Evolutionary conservation across 306 rosid species (phyloP).

Genomic region (Ammopiptanthus mongolicus): DNA sequence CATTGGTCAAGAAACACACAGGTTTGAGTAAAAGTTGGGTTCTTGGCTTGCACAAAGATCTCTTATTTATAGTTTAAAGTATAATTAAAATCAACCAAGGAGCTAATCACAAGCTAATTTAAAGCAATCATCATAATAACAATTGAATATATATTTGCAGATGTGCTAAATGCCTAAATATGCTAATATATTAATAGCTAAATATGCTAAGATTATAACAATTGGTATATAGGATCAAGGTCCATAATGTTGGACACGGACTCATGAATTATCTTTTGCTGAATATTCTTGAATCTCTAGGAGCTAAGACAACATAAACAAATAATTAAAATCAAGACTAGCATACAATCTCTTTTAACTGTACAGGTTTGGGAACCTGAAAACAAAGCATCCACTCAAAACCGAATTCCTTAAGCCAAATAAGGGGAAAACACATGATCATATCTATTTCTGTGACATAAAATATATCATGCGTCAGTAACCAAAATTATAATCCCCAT

Average conservation of each 20-base stretch:
- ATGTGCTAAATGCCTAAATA: background rate
- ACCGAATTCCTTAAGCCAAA: background rate
- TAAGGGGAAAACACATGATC: background rate
- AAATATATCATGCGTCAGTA: background rate
- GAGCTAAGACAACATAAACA: conserved; percentile 4
- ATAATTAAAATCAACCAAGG: background rate
- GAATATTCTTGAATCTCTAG: background rate
- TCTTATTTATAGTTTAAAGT: background rate
- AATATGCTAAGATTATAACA: background rate
- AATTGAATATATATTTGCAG: background rate
- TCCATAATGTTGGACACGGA: background rate
- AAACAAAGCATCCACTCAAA: background rate
- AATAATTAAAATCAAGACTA: conserved; percentile 17
- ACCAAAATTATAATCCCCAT: background rate
- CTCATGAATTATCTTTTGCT: conserved; percentile 1
- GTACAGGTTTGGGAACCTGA: background rate
- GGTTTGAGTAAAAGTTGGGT: background rate
- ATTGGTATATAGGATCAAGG: background rate
- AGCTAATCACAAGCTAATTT: background rate
- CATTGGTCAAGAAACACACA: background rate
- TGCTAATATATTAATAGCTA: background rate
- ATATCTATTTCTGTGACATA: background rate
- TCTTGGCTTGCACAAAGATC: background rate
- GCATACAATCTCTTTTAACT: background rate
- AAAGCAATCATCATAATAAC: background rate